Conservation (phyloP, 768 basidiomycete species). For the Phylloporus rhodoxanthus region DNA sequence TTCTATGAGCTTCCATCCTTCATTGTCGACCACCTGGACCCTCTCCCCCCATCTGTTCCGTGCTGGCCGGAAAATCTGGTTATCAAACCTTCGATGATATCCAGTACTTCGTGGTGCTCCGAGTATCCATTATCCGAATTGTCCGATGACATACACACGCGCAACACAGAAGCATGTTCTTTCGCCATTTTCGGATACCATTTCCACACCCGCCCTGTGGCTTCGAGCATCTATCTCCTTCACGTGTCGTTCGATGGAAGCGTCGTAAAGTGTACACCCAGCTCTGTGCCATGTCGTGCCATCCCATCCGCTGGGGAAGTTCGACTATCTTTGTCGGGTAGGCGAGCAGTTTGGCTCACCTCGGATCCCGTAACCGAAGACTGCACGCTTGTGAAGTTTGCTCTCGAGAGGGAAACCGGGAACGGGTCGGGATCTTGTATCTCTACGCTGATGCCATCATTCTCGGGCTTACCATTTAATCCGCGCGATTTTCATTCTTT, state of each 20-base stretch:
- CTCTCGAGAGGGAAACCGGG: conserved; percentile 18
- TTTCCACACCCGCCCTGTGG: background rate
- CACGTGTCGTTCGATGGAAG: conserved; percentile 13
- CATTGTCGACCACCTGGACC: conserved; percentile 5
- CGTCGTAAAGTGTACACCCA: background rate
- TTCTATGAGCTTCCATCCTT: conserved; percentile 14
- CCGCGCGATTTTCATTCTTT: background rate
- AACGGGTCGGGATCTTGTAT: background rate
- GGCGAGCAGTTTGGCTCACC: conserved; percentile 15
- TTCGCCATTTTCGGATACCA: conserved; percentile 15
- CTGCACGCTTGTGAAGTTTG: conserved; percentile 44
- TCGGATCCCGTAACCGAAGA: conserved; percentile 1
- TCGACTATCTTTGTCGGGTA: conserved; percentile 16
- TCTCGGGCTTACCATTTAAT: conserved; percentile 21
- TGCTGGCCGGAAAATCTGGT: conserved; percentile 14
- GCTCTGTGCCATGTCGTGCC: conserved; percentile 7
- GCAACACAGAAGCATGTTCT: background rate
- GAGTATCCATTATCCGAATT: conserved; percentile 6
- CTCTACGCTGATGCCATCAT: conserved; percentile 31
- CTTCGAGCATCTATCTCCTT: conserved; percentile 3
- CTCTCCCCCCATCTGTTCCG: background rate
- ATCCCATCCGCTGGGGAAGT: conserved; percentile 10
- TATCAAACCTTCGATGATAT: conserved; percentile 5
- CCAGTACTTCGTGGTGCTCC: conserved; percentile 13
- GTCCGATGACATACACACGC: conserved; percentile 11